phyloP scores from a whole-genome alignment of 352 stramenopile genomes.

The Albugo candida region DNA sequence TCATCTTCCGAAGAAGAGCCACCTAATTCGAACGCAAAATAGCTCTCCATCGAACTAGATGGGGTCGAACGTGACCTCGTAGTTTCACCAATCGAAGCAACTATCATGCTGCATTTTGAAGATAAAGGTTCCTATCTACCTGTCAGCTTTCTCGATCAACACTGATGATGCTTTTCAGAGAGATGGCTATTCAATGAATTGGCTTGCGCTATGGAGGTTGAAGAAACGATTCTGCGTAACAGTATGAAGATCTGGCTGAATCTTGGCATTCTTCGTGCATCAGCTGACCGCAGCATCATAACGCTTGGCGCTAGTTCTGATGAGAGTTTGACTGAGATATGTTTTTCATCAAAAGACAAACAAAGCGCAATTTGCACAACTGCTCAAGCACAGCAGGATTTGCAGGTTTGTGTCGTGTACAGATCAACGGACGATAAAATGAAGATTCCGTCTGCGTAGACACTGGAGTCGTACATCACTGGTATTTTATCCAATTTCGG shows the following conservation, averaged over 20 bases:
- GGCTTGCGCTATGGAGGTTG: conserved; percentile 34
- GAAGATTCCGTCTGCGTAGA: conserved; percentile 3
- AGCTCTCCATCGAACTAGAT: conserved; percentile 82
- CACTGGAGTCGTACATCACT: conserved; percentile 89
- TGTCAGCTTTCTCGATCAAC: not conserved
- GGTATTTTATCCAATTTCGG: conserved; percentile 91
- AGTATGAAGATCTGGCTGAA: conserved; percentile 54
- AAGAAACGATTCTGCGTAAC: conserved; percentile 30
- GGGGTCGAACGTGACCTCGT: conserved; percentile 62
- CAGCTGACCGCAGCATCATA: conserved; percentile 20
- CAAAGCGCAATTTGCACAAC: conserved; percentile 78
- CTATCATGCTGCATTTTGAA: conserved; percentile 90
- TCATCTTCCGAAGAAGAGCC: not conserved
- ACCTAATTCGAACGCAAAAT: not conserved
- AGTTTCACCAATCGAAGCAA: conserved; percentile 85
- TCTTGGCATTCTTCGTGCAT: conserved; percentile 33
- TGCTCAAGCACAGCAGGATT: conserved; percentile 82
- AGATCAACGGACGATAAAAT: not conserved
- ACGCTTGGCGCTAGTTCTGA: conserved; percentile 21
- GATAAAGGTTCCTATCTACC: conserved; percentile 37
- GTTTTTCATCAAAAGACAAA: conserved; percentile 22
- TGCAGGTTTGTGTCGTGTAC: conserved; percentile 17
- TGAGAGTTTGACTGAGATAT: conserved; percentile 16
- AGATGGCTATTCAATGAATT: conserved; percentile 39
- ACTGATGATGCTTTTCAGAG: conserved; percentile 1